Conservation (phyloP, 2,329 filamentous ascomycete genomes). For the Phialophora tarda region DNA sequence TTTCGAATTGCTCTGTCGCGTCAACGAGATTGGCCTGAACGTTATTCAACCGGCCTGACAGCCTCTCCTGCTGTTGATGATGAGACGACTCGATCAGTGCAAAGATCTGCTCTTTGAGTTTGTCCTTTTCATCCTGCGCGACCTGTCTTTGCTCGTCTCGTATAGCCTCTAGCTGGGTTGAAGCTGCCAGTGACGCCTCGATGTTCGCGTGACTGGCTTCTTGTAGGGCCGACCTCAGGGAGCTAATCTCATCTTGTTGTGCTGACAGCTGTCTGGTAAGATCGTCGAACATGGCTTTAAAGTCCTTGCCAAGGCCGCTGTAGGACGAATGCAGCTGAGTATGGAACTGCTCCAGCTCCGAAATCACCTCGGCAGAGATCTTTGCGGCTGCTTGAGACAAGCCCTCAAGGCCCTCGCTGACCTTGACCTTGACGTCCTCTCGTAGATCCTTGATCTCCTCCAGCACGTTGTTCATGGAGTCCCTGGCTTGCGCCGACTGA, state of each 20-base stretch:
- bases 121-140: slow-evolving; percentile 74
- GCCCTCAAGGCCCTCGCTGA: slow-evolving; percentile 82
- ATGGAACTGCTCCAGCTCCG: slow-evolving; percentile 84
- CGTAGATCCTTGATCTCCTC: slow-evolving; percentile 90
- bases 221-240: slow-evolving; percentile 73
- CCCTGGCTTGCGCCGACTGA: slow-evolving; percentile 62
- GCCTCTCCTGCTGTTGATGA: slow-evolving; percentile 72
- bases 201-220: slow-evolving; percentile 71
- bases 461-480: slow-evolving; percentile 87
- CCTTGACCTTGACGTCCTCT: slow-evolving; percentile 83
- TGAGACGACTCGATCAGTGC: slow-evolving; percentile 76
- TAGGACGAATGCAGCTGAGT: slow-evolving; percentile 82
- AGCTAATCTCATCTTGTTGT: slow-evolving; percentile 77
- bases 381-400: slow-evolving; percentile 83
- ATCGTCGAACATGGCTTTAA: slow-evolving; percentile 83
- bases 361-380: slow-evolving; percentile 87
- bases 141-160: slow-evolving; percentile 77
- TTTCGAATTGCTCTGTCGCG: slow-evolving; percentile 69
- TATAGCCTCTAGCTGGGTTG: slow-evolving; percentile 69
- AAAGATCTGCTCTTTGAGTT: slow-evolving; percentile 76
- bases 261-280: slow-evolving; percentile 74
- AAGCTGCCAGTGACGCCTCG: slow-evolving; percentile 70
- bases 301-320: slow-evolving; percentile 79
- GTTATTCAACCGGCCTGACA: slow-evolving; percentile 66
- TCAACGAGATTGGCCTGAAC: slow-evolving; percentile 69